Evolutionary conservation across 2,329 filamentous ascomycete species (phyloP).

Genomic region (Orbilia javanica): DNA sequence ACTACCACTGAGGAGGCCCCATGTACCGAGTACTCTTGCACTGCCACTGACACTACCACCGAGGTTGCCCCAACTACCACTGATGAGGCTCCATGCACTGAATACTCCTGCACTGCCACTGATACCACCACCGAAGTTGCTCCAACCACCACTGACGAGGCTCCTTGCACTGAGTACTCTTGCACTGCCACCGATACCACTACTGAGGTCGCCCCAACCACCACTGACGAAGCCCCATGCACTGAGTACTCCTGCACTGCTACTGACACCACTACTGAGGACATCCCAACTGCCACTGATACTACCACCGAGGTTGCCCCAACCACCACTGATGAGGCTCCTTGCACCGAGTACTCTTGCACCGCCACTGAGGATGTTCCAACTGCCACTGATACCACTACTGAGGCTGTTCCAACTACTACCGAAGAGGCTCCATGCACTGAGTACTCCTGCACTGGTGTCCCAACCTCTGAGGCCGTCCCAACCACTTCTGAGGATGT

Average conservation of each 20-base stretch:
- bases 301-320: neutral
- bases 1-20: slow-evolving; percentile 7
- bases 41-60: slow-evolving; percentile 5
- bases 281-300: slow-evolving; percentile 8
- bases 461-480: neutral
- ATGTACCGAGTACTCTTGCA: slow-evolving; percentile 16
- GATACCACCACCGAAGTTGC: slow-evolving; percentile 1
- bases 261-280: slow-evolving; percentile 7
- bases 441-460: slow-evolving; percentile 24
- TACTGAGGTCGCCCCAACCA: slow-evolving; percentile 1
- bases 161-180: slow-evolving; percentile 31
- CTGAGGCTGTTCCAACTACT: slow-evolving; percentile 5
- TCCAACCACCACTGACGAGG: neutral
- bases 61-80: slow-evolving; percentile 14
- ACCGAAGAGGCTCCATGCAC: slow-evolving; percentile 31
- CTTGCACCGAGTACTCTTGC: slow-evolving; percentile 28
- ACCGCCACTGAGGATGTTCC: slow-evolving; percentile 13
- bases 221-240: slow-evolving; percentile 21
- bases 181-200: slow-evolving; percentile 23
- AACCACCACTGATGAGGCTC: slow-evolving; percentile 8
- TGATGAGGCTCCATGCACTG: slow-evolving; percentile 22
- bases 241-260: slow-evolving; percentile 48
- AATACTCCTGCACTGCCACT: slow-evolving; percentile 20
- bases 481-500: slow-evolving; percentile 18
- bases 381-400: neutral